Percentiles rank a stretch among this genome's conserved stretches.
Conservation (phyloP, 208 protist species). For the Acanthamoeba triangularis region DNA sequence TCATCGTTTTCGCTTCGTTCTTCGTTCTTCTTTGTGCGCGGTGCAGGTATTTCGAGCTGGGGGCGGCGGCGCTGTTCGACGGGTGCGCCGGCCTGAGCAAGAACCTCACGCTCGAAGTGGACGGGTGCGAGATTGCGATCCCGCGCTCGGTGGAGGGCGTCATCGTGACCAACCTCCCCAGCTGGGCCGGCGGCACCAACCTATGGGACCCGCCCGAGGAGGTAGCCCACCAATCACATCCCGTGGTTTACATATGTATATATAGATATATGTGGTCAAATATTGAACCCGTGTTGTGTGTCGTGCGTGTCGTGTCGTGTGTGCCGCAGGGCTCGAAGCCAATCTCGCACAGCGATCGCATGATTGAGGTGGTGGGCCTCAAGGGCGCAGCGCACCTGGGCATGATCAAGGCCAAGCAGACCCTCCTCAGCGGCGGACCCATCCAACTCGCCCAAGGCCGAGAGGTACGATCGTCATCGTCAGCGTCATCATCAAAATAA, state of each 20-base stretch:
- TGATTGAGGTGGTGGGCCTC: conserved; percentile 78
- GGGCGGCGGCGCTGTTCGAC: conserved; percentile 25
- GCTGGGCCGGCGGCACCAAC: conserved; percentile 85
- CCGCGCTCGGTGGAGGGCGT: conserved; percentile 79
- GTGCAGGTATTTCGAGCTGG: conserved; percentile 27
- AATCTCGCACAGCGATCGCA: conserved; percentile 75
- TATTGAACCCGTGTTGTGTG: background rate
- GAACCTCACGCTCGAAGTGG: conserved; percentile 59
- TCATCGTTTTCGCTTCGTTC: background rate
- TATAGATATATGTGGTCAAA: background rate
- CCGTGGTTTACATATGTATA: too few species aligned
- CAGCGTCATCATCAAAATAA: too few species aligned
- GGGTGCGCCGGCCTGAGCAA: conserved; percentile 18
- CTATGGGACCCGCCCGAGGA: conserved; percentile 82
- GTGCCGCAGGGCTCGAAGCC: background rate
- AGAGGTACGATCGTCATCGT: background rate
- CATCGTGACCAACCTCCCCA: conserved; percentile 86
- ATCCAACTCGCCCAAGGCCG: conserved; percentile 57
- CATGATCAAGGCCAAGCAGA: conserved; percentile 34
- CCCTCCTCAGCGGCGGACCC: conserved; percentile 19
- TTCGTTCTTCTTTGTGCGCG: background rate
- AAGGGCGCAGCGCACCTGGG: conserved; percentile 75
- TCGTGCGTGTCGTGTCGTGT: too few species aligned
- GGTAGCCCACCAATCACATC: background rate
- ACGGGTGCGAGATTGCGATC: conserved; percentile 55